Percentiles rank a stretch among this genome's conserved stretches.
phyloP scores from a whole-genome alignment of 352 stramenopile genomes.

The Achlya hypogyna region DNA sequence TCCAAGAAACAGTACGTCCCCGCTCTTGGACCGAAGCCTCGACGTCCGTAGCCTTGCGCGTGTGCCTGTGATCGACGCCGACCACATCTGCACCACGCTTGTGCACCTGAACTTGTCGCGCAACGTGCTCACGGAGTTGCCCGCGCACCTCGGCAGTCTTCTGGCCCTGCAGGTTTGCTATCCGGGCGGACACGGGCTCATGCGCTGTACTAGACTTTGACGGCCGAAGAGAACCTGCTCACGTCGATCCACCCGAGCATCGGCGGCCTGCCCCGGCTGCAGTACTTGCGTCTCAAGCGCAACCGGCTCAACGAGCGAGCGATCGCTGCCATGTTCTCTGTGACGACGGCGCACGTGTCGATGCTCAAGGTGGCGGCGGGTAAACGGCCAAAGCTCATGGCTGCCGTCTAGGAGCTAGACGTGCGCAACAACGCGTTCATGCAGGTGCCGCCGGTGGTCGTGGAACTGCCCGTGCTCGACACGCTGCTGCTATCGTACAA shows the following conservation, averaged over 20 bases:
- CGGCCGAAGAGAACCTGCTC: slow-evolving; percentile 57
- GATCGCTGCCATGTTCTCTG: slow-evolving; percentile 29
- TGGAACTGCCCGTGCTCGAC: slow-evolving; percentile 40
- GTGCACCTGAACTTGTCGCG: slow-evolving; percentile 68
- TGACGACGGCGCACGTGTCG: background rate
- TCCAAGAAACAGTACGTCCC: slow-evolving; percentile 6
- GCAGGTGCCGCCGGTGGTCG: slow-evolving; percentile 34
- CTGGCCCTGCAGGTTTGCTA: slow-evolving; percentile 24
- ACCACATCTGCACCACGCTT: slow-evolving; percentile 33
- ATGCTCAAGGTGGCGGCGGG: background rate
- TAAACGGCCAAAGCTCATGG: background rate
- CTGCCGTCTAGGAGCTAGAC: slow-evolving; percentile 47
- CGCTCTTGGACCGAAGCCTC: background rate
- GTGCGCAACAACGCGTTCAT: slow-evolving; percentile 56
- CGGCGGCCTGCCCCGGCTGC: slow-evolving; percentile 39
- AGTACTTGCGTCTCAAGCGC: slow-evolving; percentile 56
- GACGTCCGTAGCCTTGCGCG: background rate
- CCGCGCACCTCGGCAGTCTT: slow-evolving; percentile 34
- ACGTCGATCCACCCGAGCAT: slow-evolving; percentile 37
- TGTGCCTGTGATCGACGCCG: background rate
- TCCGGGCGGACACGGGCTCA: background rate
- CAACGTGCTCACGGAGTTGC: slow-evolving; percentile 47
- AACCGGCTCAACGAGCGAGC: slow-evolving; percentile 49
- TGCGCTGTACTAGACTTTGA: slow-evolving; percentile 37
- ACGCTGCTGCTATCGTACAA: slow-evolving; percentile 68